phyloP scores from a whole-genome alignment of 2,329 filamentous ascomycete genomes.

The Erysiphe neolycopersici region DNA sequence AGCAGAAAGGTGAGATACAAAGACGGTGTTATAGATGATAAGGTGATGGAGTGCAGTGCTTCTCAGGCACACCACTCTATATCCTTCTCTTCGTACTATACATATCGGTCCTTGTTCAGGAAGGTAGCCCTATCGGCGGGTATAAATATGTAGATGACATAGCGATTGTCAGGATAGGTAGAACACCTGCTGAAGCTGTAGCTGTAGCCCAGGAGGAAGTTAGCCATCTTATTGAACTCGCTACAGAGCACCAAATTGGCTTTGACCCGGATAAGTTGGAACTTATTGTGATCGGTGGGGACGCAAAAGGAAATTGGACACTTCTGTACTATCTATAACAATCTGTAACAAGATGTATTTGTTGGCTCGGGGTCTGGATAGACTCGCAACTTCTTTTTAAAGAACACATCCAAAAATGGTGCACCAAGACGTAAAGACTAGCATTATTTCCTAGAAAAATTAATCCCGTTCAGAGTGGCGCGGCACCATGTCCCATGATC shows the following conservation, averaged over 20 bases:
- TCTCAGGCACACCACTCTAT: neutral
- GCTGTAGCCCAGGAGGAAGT: neutral
- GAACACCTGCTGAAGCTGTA: neutral
- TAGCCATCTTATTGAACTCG: neutral
- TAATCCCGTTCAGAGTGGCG: too few relatives aligned
- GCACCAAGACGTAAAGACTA: too few relatives aligned
- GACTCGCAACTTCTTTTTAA: too few relatives aligned
- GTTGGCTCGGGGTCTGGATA: neutral
- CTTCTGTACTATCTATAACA: neutral
- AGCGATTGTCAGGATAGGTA: neutral
- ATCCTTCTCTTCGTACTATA: neutral
- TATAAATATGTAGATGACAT: neutral
- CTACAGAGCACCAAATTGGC: neutral
- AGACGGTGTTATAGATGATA: neutral
- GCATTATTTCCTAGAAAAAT: too few relatives aligned
- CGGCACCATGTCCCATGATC: too few relatives aligned
- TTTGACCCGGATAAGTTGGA: neutral
- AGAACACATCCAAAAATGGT: too few relatives aligned
- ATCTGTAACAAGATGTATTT: neutral
- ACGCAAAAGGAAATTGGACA: neutral
- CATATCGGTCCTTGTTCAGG: neutral
- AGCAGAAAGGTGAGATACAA: neutral
- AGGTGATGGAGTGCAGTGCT: neutral
- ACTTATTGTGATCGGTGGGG: neutral
- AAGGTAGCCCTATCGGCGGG: neutral